Evolutionary conservation across 495 filamentous ascomycete species (phyloP).

Genomic region (Aspergillus ostianus): DNA sequence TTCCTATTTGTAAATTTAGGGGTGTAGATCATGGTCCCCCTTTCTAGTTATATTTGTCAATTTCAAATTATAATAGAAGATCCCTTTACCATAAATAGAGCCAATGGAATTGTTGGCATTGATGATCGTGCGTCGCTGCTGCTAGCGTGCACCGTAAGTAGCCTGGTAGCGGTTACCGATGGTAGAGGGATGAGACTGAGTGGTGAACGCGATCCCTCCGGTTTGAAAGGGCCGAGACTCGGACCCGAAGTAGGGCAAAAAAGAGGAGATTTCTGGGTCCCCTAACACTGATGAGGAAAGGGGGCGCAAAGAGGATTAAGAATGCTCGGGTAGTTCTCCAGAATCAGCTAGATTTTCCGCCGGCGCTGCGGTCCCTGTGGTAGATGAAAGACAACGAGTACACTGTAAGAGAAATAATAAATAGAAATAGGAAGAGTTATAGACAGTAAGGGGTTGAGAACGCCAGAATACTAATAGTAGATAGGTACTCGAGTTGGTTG

Average conservation of each 20-base stretch:
- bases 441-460: background rate
- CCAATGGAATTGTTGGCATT: no score
- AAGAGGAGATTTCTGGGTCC: background rate
- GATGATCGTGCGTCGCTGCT: no score
- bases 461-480: background rate
- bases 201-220: background rate
- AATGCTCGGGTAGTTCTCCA: background rate
- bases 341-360: background rate
- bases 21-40: background rate
- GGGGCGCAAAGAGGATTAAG: background rate
- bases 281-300: background rate
- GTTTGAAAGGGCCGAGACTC: background rate
- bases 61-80: no score
- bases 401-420: background rate
- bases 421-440: background rate
- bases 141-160: no score
- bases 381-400: background rate
- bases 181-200: no score
- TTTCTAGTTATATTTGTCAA: background rate
- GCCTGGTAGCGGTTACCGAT: no score
- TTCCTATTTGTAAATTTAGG: background rate
- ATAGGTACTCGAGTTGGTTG: no score
- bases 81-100: no score
- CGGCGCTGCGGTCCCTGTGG: background rate
- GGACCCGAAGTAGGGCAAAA: background rate